Base-by-base conservation (phyloP, 495 filamentous ascomycete species). In the Aspergillus mulundensis region DNA sequence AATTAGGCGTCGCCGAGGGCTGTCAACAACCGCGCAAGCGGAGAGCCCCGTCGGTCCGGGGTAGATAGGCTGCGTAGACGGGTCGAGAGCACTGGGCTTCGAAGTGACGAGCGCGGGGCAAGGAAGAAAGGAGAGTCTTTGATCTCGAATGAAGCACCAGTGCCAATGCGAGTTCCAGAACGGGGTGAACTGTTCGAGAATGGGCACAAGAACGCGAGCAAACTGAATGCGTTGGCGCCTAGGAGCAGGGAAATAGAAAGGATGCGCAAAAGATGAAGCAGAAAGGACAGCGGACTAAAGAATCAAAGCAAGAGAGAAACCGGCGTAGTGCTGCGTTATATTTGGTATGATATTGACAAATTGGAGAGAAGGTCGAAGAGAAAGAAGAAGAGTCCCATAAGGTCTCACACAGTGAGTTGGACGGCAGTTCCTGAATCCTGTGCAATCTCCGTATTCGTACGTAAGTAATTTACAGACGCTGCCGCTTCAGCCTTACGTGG, bases 401-500 rank as follows among this genome's bases (percentile, higher is more conserved):
- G 23, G 39, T 34, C 47, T 44, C n/a, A 42, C 38, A 48, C 45
- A 48, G 43, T 36, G 39, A 32, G 46, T n/a, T 45, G 44, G 24
- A 44, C 14, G 15, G 48, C 34, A 50, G 48, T 50, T 50, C 34
- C 48, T 50, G 38, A 28, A 28, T 28, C 25, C 25, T 28, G 38
- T 16, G 41, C 51, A 54, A 14, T 23, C 24, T 36, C 47, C 47
- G 19, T 19, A 25, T 36, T 16, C 18, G 34, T 57, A 44, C 49
- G 63, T 66, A 66, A 66, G 63, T 66, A 66, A 66, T 61, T 66
- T 66, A 62, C 63, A 28, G 25, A 28, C 25, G 28, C 52, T 39
- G 34, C 55, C 50, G 51, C 57, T 55, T 59, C 52, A 57, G 43
- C 52, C 62, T 66, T 60, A 66, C 57, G 58, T 66, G 60, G 57